Conservation (phyloP, 108 stramenopile species). For the Discostella stelligeroides region DNA sequence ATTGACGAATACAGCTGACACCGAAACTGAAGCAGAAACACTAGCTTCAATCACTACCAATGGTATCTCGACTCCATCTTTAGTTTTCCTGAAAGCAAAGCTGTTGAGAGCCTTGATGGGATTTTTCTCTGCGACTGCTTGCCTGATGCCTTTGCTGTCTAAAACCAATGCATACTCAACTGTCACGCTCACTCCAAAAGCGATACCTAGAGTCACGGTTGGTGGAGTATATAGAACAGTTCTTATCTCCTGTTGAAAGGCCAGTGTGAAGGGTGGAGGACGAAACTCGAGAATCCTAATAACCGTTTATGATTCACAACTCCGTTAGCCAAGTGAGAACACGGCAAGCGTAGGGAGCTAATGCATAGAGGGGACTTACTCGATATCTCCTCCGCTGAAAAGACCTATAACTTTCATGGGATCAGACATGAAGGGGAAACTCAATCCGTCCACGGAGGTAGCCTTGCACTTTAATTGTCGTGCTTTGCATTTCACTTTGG, state of each 20-base stretch:
- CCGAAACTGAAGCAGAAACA: constrained; percentile 12
- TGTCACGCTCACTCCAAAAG: constrained; percentile 26
- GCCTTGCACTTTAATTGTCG: constrained; percentile 21
- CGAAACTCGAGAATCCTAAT: constrained; percentile 21
- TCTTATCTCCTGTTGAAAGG: constrained; percentile 4
- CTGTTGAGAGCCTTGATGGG: constrained; percentile 43
- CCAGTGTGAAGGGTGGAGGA: constrained; percentile 24
- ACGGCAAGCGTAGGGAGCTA: background rate
- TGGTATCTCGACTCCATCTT: constrained; percentile 42
- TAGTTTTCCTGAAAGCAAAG: constrained; percentile 38
- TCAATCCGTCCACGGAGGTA: constrained; percentile 13
- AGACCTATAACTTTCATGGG: constrained; percentile 21
- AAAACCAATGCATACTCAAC: constrained; percentile 19
- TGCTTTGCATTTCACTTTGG: constrained; percentile 21
- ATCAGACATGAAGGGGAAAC: constrained; percentile 31
- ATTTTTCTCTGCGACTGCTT: constrained; percentile 24
- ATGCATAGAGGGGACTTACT: background rate
- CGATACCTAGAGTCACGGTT: constrained; percentile 11
- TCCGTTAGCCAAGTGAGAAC: too few species aligned
- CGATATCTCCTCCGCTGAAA: constrained; percentile 26
- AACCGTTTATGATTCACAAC: background rate
- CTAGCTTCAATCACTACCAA: constrained; percentile 20
- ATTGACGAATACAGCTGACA: constrained; percentile 35
- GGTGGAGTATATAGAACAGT: constrained; percentile 11
- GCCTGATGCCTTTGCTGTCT: constrained; percentile 37